These are phyloP conservation scores for Ustilago crameri DNA, from an alignment of 1,284 basidiomycete species.

Conservation along the genomic window DNA sequence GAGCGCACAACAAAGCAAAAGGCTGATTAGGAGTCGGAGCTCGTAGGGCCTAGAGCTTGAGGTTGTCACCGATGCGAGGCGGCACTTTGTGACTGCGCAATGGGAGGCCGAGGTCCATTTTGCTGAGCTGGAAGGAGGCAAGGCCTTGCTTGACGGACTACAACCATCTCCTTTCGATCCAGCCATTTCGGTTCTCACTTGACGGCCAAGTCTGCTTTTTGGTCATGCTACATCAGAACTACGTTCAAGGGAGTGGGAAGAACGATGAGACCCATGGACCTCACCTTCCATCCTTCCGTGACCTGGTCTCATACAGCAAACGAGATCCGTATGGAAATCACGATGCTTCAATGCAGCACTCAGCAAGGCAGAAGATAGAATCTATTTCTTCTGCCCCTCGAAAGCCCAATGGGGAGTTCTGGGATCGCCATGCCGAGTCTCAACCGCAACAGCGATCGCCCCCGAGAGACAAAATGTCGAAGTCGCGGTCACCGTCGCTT, in stretches of 20 bases:
- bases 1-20: background rate
- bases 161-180: background rate
- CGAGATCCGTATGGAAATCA: background rate
- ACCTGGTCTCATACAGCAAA: constrained; percentile 20
- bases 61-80: background rate
- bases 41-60: background rate
- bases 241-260: background rate
- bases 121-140: background rate
- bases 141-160: background rate
- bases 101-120: background rate
- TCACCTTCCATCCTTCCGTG: constrained; percentile 23
- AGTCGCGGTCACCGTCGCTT: background rate
- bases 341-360: too few species aligned
- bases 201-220: too few species aligned
- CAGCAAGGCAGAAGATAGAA: too few species aligned
- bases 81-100: background rate
- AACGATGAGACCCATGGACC: too few species aligned
- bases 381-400: too few species aligned
- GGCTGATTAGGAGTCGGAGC: background rate
- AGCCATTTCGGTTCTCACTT: background rate
- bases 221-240: constrained; percentile 4
- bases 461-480: too few species aligned
- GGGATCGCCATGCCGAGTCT: too few species aligned
- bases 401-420: too few species aligned
- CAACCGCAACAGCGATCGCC: too few species aligned